Base-by-base conservation (phyloP, 805 yeast genomes). In the Candida rishiriensis region DNA sequence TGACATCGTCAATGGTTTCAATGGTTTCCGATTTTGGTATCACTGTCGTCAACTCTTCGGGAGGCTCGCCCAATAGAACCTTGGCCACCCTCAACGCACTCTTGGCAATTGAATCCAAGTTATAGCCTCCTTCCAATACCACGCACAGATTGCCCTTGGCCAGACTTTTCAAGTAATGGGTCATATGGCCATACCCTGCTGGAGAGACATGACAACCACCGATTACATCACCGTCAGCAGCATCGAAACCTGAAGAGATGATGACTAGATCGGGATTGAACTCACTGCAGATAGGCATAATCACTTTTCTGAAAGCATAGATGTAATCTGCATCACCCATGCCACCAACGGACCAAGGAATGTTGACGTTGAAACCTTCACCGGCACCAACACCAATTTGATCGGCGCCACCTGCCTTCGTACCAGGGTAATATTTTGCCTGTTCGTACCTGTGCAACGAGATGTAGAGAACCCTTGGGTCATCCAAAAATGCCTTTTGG, bases 151-250 rank as follows among this genome's bases (percentile, higher is more conserved):
- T 88, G 3, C 99, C 99, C 55, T 77, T 78, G 2, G 97, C 97
- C 36, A 93, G 68, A 34, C 88, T 79, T 65, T 90, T 90, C 51
- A 93, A 71, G 81, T 83, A 75, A 59, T 89, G 95, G 3, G 97
- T 87, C 97, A 93, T 89, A 51, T 89, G 90, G 9, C 96, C 97
- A 62, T 93, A 93, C 12, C 97, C 96, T 33, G 89, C 85, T 2
- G 99, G 99, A 0, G 96, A 76, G 2, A 93, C 95, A 61, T 88
- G 95, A 63, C 97, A 93, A 38, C 91, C 96, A 10, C 99, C 99
- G 50, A 93, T 87, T 46, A 88, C 83, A 65, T 93, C 99, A 47
- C 98, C 98, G 57, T 88, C 96, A 1, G 99, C 99, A 16, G 99
- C 99, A 68, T 93, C 99, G 56, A 93, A 93, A 0, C 99, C 99